These are phyloP conservation scores for Fusarium nygamai DNA, from an alignment of 2,329 filamentous ascomycete genomes.

Conservation along the genomic window DNA sequence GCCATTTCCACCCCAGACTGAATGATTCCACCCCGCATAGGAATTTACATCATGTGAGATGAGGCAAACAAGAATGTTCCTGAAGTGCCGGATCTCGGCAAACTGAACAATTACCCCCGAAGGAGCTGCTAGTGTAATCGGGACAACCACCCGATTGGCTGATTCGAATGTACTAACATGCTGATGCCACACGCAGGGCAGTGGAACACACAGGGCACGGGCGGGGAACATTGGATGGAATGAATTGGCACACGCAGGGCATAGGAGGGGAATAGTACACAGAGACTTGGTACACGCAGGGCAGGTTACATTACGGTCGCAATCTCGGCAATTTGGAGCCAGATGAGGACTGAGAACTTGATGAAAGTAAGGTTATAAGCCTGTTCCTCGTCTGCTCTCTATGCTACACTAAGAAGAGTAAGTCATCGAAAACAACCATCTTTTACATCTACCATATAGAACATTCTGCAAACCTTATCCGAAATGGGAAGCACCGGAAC, in stretches of 20 bases:
- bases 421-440: not conserved
- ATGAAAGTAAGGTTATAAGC: not conserved
- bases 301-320: not conserved
- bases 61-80: not conserved
- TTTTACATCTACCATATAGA: not conserved
- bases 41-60: not conserved
- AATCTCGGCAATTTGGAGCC: not conserved
- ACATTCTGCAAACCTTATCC: too few species aligned
- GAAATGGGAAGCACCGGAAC: constrained; percentile 47
- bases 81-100: not conserved
- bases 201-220: constrained; percentile 1
- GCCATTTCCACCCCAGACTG: not conserved
- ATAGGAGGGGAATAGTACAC: not conserved
- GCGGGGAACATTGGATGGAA: not conserved
- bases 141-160: not conserved
- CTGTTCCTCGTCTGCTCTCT: not conserved
- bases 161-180: not conserved
- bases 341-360: too few species aligned
- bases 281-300: not conserved
- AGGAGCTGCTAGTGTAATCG: not conserved
- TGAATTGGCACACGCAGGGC: constrained; percentile 16
- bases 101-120: not conserved
- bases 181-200: constrained; percentile 4
- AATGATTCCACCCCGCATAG: constrained; percentile 1
- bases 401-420: not conserved